Evolutionary conservation across 1,139 yeast genomes (phyloP), one percentile per base, ranked within the genome.

Genomic region (Scheffersomyces titani): DNA sequence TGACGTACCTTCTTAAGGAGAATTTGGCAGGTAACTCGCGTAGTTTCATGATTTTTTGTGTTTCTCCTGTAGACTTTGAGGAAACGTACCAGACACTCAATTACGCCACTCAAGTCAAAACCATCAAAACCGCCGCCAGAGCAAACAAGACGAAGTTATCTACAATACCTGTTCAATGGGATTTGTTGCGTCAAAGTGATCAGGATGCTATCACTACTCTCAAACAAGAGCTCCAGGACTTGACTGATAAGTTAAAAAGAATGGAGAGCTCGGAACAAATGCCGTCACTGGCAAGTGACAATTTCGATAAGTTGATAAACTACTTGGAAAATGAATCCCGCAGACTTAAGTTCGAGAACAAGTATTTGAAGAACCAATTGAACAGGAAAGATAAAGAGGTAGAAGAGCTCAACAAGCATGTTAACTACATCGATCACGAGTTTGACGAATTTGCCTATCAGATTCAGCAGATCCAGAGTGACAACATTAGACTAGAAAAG

Each of bases 81-180:
- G 96, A 90, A 63, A 86, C 91, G 0, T 71, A 84, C 60, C 89
- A 90, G 50, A 90, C 96, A 0, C 74, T 90, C 57, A 77, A 91
- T 58, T 90, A 90, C 66, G 96, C 96, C 1, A 87, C 85, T 49
- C 85, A 88, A 58, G 94, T 91, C 2, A 89, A 89, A 66, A 80
- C 79, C 62, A 89, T 90, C 62, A 81, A 82, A 59, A 88, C 92
- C 19, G 71, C 76, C 18, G 96, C 93, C 0, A 80, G 64, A 48
- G 78, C 80, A 3, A 77, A 78, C 63, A 69, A 73, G 55, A 70
- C 75, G n/a, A 74, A 73, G 55, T 63, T 78, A n/a, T 60, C 71
- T 2, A 61, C 66, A 5, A 62, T 68, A 6, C 70, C 74, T 1
- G 68, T 73, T 30, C 73, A 75, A 57, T 75, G 79, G 78, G 67